Conservation (phyloP, 1,284 basidiomycete genomes). For the Phellopilus nigrolimitatus region DNA sequence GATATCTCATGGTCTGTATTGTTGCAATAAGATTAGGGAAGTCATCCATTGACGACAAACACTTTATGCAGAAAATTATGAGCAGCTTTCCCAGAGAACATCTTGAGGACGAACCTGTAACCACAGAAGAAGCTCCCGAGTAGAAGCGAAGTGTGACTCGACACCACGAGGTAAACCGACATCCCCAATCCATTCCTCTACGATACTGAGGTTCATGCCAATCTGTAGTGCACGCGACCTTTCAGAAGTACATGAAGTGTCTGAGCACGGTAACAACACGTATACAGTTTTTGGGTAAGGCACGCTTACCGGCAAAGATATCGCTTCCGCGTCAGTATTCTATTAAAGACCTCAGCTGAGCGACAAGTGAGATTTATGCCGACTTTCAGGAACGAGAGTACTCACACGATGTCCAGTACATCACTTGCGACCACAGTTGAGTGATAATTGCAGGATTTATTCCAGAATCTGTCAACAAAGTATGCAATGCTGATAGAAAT, state of each 20-base stretch:
- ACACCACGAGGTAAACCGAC: slow-evolving; percentile 80
- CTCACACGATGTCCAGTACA: slow-evolving; percentile 87
- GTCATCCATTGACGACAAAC: slow-evolving; percentile 79
- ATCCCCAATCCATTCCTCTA: slow-evolving; percentile 90
- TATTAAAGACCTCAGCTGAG: slow-evolving; percentile 91
- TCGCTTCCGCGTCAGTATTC: slow-evolving; percentile 86
- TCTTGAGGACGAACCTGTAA: slow-evolving; percentile 55
- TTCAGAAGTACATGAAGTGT: neutral
- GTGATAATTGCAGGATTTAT: slow-evolving; percentile 88
- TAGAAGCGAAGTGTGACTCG: slow-evolving; percentile 77
- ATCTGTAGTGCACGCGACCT: slow-evolving; percentile 88
- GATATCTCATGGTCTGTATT: slow-evolving; percentile 78
- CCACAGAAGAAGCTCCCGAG: slow-evolving; percentile 85
- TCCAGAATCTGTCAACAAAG: slow-evolving; percentile 81
- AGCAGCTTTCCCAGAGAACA: slow-evolving; percentile 13
- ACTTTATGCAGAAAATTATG: slow-evolving; percentile 41
- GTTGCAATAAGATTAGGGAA: slow-evolving; percentile 87
- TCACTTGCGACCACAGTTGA: slow-evolving; percentile 92
- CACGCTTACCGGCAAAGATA: slow-evolving; percentile 78
- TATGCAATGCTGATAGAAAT: slow-evolving; percentile 85
- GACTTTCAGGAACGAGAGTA: slow-evolving; percentile 11
- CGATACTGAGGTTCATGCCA: slow-evolving; percentile 76
- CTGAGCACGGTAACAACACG: neutral
- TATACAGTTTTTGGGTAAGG: slow-evolving; percentile 3
- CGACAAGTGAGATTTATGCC: slow-evolving; percentile 28